These are phyloP conservation scores for Trypanosoma platydactyli DNA, from an alignment of 208 protist species.

Conservation along the genomic window DNA sequence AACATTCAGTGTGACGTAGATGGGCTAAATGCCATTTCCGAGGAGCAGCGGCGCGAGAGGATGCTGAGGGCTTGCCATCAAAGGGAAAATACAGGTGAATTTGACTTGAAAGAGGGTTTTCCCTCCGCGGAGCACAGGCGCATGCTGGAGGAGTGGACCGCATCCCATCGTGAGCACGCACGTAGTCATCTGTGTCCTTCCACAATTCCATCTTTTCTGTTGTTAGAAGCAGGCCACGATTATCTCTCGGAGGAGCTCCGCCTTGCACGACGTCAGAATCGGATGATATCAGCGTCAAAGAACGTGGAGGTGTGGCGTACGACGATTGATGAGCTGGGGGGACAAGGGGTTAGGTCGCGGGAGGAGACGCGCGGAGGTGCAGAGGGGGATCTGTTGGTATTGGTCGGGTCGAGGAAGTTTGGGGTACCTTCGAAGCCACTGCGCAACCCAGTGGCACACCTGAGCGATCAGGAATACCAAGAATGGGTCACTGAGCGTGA, in stretches of 20 bases:
- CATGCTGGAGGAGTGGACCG: slow-evolving; percentile 57
- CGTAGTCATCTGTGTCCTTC: slow-evolving; percentile 41
- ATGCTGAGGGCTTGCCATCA: slow-evolving; percentile 22
- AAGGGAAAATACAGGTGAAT: slow-evolving; percentile 20
- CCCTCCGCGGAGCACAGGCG: slow-evolving; percentile 40
- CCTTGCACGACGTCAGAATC: slow-evolving; percentile 20
- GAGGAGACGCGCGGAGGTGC: slow-evolving; percentile 1
- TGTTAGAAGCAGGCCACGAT: slow-evolving; percentile 57
- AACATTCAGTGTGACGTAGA: slow-evolving; percentile 81
- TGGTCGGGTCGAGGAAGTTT: slow-evolving; percentile 54
- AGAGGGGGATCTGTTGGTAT: slow-evolving; percentile 24
- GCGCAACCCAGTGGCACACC: slow-evolving; percentile 34
- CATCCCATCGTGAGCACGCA: slow-evolving; percentile 30
- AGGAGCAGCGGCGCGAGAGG: slow-evolving; percentile 66
- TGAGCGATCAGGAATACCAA: slow-evolving; percentile 48
- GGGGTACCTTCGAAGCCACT: slow-evolving; percentile 51
- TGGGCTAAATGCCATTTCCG: slow-evolving; percentile 78
- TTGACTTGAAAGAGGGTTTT: slow-evolving; percentile 27
- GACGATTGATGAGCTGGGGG: slow-evolving; percentile 5
- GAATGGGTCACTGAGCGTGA: slow-evolving; percentile 59
- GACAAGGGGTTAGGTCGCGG: slow-evolving; percentile 6
- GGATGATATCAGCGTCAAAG: neutral
- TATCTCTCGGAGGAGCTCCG: slow-evolving; percentile 57
- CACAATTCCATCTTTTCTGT: slow-evolving; percentile 47
- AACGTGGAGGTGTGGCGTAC: slow-evolving; percentile 18